Evolutionary conservation across 257 asterid genomes (phyloP), one percentile per base, ranked within the genome.

Genomic region (Solanum peruvianum): DNA sequence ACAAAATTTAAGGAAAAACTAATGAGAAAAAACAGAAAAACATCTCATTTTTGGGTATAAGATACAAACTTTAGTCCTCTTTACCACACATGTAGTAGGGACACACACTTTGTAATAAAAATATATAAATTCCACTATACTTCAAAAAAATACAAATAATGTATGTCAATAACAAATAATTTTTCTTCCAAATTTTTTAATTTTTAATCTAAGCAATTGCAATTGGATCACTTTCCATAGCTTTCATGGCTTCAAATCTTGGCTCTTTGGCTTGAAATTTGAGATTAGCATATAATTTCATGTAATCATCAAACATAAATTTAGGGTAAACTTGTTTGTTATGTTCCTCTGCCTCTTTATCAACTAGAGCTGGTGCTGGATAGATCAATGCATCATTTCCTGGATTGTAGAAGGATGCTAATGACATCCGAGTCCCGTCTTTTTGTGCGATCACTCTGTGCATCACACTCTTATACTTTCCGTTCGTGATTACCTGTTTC

Each of bases 231-330:
- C 37, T 76, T 77, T 78, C 88, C 76, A 80, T 31, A 60, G 70
- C 73, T 77, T 89, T 89, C 91, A 89, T 87, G 37, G 89, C 84
- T 84, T 87, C 88, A 87, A 89, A 89, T 41, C 91, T 89, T 39
- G 91, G 91, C 85, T 89, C 91, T 70, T 89, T 89, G 23, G 89
- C 89, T 23, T 89, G 91, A 82, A 89, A 89, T 49, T 89, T 89
- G 9, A 89, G 69, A 1, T 84, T 83, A 69, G 80, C 89, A 78
- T 89, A 89, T 20, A 89, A 72, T 52, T 89, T 89, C 91, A 89
- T 89, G 86, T 89, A 89, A 52, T 89, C 89, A 27, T 86, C 89
- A 27, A 89, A 89, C 8, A 89, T 83, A 41, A 86, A 89, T 85
- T 87, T 89, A 5, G 91, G 91, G 80, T 89, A 89, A 6, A 87